Evolutionary conservation across 345 rosid species (phyloP).

Genomic region (Eucalyptus caleyi): DNA sequence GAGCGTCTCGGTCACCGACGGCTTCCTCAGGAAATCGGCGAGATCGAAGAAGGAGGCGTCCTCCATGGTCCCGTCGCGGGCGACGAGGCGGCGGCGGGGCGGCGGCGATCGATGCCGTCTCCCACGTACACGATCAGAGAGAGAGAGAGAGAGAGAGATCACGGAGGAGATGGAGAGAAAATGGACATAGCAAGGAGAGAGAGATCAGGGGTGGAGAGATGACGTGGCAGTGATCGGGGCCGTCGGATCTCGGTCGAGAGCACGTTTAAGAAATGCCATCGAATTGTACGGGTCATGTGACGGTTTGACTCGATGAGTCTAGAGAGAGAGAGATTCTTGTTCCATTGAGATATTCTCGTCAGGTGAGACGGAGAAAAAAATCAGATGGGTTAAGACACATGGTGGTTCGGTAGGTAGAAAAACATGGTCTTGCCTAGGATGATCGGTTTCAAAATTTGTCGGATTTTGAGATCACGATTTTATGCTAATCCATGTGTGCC

Average conservation of each 20-base stretch:
- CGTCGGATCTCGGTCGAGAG: neutral
- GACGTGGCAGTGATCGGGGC: constrained; percentile 13
- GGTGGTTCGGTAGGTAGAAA: neutral
- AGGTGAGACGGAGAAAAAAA: neutral
- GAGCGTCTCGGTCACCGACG: constrained; percentile 70
- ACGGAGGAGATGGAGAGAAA: neutral
- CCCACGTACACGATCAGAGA: neutral
- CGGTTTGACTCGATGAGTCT: neutral
- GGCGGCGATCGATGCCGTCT: neutral
- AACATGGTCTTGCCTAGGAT: neutral
- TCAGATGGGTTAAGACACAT: neutral
- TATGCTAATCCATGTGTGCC: neutral
- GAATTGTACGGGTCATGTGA: neutral
- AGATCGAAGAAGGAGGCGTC: constrained; percentile 41
- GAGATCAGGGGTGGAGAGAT: neutral
- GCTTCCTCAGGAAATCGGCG: constrained; percentile 43
- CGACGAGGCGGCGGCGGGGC: neutral
- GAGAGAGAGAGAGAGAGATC: neutral
- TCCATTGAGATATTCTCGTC: neutral
- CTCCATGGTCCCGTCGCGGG: constrained; percentile 28
- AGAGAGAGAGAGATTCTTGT: neutral
- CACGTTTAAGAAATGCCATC: neutral
- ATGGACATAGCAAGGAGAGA: neutral
- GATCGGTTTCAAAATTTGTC: neutral
- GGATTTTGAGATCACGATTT: neutral